These are phyloP conservation scores for Monosporascus cannonballus DNA, from an alignment of 2,329 filamentous ascomycete genomes.

Conservation along the genomic window DNA sequence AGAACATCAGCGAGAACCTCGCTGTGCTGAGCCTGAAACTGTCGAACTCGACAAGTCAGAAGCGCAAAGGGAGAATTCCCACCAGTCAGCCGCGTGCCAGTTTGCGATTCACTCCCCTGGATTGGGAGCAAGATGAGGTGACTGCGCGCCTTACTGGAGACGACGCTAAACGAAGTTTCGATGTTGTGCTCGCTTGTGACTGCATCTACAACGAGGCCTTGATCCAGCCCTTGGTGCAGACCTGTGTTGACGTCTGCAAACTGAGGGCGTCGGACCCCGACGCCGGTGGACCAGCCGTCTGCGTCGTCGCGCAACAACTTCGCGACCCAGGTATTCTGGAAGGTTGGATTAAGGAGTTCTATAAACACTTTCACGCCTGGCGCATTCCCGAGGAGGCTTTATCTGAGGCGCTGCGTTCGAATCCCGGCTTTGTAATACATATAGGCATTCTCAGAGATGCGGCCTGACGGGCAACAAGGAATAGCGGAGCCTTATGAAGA, in stretches of 20 bases:
- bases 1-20: slow-evolving; percentile 65
- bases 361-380: slow-evolving; percentile 66
- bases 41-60: slow-evolving; percentile 6
- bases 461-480: neutral
- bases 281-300: slow-evolving; percentile 51
- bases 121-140: slow-evolving; percentile 73
- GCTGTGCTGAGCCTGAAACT: slow-evolving; percentile 7
- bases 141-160: slow-evolving; percentile 34
- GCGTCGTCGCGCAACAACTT: slow-evolving; percentile 83
- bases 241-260: slow-evolving; percentile 68
- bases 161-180: slow-evolving; percentile 44
- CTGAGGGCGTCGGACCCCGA: slow-evolving; percentile 35
- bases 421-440: slow-evolving; percentile 77
- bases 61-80: neutral
- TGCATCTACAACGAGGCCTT: slow-evolving; percentile 93
- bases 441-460: slow-evolving; percentile 54
- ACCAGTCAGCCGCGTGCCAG: slow-evolving; percentile 21
- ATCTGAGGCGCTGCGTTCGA: slow-evolving; percentile 50
- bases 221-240: slow-evolving; percentile 73
- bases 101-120: slow-evolving; percentile 57
- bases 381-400: slow-evolving; percentile 61
- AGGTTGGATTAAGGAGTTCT: slow-evolving; percentile 67
- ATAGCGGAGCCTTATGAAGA: too few relatives aligned
- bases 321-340: slow-evolving; percentile 81
- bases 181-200: slow-evolving; percentile 78